Evolutionary conservation across 306 rosid species (phyloP).

Genomic region (Gynostemma pentaphyllum): DNA sequence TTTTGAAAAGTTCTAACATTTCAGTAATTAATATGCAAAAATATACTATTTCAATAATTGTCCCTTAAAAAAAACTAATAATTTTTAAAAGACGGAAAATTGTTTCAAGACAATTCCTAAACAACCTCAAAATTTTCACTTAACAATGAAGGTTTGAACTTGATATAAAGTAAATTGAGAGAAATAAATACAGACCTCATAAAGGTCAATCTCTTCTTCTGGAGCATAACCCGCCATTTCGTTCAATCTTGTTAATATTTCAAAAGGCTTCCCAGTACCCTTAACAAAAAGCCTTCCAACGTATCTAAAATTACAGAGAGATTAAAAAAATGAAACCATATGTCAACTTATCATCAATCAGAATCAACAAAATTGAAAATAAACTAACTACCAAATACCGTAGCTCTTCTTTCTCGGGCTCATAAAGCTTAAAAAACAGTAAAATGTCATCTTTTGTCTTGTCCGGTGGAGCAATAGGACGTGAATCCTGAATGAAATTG

Average conservation of each 20-base stretch:
- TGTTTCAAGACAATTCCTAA: no score
- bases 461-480: slow-evolving; percentile 53
- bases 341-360: slow-evolving; percentile 14
- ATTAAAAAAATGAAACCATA: slow-evolving; percentile 4
- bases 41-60: no score
- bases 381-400: slow-evolving; percentile 36
- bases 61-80: no score
- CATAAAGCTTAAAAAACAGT: slow-evolving; percentile 78
- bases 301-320: slow-evolving; percentile 34
- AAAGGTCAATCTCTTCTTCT: slow-evolving; percentile 82
- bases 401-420: slow-evolving; percentile 71
- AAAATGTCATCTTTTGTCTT: slow-evolving; percentile 74
- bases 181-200: slow-evolving; percentile 52
- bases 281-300: slow-evolving; percentile 82
- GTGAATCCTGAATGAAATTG: slow-evolving; percentile 36
- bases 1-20: no score
- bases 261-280: slow-evolving; percentile 63
- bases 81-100: no score
- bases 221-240: slow-evolving; percentile 81
- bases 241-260: slow-evolving; percentile 55
- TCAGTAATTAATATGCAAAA: no score
- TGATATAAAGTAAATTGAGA: slow-evolving; percentile 2
- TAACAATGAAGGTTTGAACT: neutral
- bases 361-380: slow-evolving; percentile 2
- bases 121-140: no score